phyloP scores from a whole-genome alignment of 2,329 filamentous ascomycete species.

The Aspergillus sojae region DNA sequence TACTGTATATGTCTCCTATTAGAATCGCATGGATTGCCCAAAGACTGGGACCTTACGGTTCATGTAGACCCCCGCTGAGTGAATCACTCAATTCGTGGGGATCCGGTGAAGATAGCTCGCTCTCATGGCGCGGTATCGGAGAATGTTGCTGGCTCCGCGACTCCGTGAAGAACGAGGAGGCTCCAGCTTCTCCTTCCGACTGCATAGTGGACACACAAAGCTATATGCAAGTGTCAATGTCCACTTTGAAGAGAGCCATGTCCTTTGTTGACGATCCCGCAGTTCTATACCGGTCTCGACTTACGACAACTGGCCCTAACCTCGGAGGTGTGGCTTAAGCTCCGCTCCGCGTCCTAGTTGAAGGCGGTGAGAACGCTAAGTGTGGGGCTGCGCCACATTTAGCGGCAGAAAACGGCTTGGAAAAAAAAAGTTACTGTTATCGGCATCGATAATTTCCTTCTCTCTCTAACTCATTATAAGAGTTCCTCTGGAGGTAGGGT shows the following conservation, averaged over 20 bases:
- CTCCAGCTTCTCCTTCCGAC: constrained; percentile 20
- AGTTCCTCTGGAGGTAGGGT: constrained; percentile 38
- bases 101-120: constrained; percentile 16
- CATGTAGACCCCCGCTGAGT: constrained; percentile 34
- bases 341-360: constrained; percentile 17
- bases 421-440: constrained; percentile 36
- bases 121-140: constrained; percentile 24
- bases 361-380: constrained; percentile 30
- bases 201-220: constrained; percentile 31
- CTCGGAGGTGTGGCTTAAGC: constrained; percentile 32
- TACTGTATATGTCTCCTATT: constrained; percentile 26
- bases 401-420: constrained; percentile 26
- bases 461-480: constrained; percentile 31
- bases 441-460: constrained; percentile 18
- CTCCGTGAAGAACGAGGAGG: constrained; percentile 18
- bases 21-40: neutral
- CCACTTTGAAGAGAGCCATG: constrained; percentile 20
- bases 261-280: constrained; percentile 14
- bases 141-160: constrained; percentile 15
- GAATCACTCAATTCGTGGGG: constrained; percentile 23
- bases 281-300: constrained; percentile 10
- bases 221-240: constrained; percentile 26
- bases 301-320: constrained; percentile 15
- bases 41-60: constrained; percentile 34
- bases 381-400: constrained; percentile 32